phyloP scores from a whole-genome alignment of 1,284 basidiomycete genomes.

The Mrakiaceae sp. region DNA sequence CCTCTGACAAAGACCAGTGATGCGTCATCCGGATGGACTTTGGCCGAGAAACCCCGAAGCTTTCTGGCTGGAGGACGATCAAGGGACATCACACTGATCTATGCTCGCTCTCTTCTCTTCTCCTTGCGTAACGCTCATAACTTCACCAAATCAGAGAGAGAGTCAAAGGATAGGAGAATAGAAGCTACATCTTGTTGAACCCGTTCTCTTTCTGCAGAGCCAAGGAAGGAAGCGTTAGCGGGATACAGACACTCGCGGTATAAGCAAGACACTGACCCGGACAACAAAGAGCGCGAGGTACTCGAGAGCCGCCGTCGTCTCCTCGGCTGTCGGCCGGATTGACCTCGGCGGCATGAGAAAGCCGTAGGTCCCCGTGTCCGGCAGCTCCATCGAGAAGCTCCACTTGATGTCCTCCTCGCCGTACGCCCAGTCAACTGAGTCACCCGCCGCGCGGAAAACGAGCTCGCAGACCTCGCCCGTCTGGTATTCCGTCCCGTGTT shows the following conservation, averaged over 20 bases:
- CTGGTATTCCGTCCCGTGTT: conserved; percentile 47
- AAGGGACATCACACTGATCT: too few species aligned
- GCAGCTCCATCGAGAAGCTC: conserved; percentile 10
- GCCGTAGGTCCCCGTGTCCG: conserved; percentile 10
- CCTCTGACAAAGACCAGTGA: too few species aligned
- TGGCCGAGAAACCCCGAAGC: too few species aligned
- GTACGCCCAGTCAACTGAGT: conserved; percentile 8
- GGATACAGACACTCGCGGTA: too few species aligned
- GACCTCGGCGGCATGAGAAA: not conserved
- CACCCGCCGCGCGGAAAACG: conserved; percentile 38
- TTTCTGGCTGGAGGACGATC: too few species aligned
- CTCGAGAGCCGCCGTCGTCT: conserved; percentile 52
- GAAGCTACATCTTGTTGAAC: not conserved
- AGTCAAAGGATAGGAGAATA: too few species aligned
- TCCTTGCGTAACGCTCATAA: too few species aligned
- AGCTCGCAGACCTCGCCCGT: conserved; percentile 56
- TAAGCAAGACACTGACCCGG: too few species aligned
- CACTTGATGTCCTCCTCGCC: conserved; percentile 47
- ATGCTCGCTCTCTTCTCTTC: too few species aligned
- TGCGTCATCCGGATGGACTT: too few species aligned
- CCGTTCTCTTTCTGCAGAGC: not conserved
- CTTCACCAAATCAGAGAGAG: too few species aligned
- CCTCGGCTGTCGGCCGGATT: conserved; percentile 53
- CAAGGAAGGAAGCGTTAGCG: too few species aligned
- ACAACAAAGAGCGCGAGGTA: conserved; percentile 59